These are phyloP conservation scores for Xylaria palmicola DNA, from an alignment of 495 filamentous ascomycete genomes.

Conservation along the genomic window DNA sequence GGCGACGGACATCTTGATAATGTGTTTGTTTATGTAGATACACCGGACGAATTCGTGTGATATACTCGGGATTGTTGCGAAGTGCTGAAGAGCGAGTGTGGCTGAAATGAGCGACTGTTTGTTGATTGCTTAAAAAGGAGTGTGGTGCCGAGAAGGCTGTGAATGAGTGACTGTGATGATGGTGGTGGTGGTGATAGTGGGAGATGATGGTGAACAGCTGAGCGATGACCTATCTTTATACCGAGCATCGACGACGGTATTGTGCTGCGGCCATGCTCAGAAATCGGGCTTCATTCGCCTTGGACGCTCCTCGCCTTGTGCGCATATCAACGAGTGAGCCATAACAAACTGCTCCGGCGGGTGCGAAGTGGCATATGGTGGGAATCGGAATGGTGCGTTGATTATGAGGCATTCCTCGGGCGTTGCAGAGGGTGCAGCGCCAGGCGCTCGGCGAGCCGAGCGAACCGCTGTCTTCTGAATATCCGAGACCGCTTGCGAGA, in stretches of 20 bases:
- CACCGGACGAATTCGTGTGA: background rate
- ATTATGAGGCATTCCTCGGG: slow-evolving; percentile 28
- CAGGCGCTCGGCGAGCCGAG: too few relatives aligned
- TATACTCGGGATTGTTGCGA: slow-evolving; percentile 1
- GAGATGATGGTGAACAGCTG: background rate
- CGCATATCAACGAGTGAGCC: slow-evolving; percentile 16
- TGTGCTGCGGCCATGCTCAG: too few relatives aligned
- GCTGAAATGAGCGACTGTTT: slow-evolving; percentile 8
- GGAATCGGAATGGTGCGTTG: slow-evolving; percentile 19
- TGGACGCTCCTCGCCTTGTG: background rate
- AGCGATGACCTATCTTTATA: slow-evolving; percentile 25
- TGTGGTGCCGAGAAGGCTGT: slow-evolving; percentile 13
- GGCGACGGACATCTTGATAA: slow-evolving; percentile 24
- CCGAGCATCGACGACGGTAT: background rate
- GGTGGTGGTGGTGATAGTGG: slow-evolving; percentile 16
- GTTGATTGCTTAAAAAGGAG: slow-evolving; percentile 10
- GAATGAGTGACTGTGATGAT: slow-evolving; percentile 12
- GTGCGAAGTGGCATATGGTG: background rate
- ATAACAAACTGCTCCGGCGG: slow-evolving; percentile 18
- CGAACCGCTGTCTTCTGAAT: too few relatives aligned
- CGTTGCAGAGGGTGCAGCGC: background rate
- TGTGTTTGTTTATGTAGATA: slow-evolving; percentile 5
- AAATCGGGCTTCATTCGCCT: too few relatives aligned
- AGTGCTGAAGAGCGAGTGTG: background rate
- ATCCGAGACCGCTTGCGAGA: slow-evolving; percentile 1